Percentiles rank a stretch among this genome's conserved stretches.
These are phyloP conservation scores for Trichosporon asahii DNA, from an alignment of 1,284 basidiomycete genomes.

Conservation along the genomic window DNA sequence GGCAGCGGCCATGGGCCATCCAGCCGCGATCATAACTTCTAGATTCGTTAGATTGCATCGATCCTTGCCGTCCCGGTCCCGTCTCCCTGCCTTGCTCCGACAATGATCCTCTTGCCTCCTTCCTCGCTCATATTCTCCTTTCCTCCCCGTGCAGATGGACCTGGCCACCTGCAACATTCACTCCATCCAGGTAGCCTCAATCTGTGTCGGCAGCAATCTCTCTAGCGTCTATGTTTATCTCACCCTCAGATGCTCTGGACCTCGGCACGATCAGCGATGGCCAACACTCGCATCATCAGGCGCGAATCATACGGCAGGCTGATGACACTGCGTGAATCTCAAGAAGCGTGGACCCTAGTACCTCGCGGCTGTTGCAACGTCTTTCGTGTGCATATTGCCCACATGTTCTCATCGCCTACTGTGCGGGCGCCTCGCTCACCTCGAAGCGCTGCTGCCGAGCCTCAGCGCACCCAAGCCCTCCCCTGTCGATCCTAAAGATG, in stretches of 20 bases:
- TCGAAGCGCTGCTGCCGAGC: neutral
- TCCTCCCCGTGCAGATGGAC: neutral
- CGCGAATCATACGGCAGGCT: neutral
- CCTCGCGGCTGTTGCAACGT: neutral
- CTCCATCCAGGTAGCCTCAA: neutral
- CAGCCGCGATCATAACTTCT: slow-evolving; percentile 3
- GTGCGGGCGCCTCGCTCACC: neutral
- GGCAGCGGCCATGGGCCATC: neutral
- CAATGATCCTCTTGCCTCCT: neutral
- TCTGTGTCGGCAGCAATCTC: neutral
- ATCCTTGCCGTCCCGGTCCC: slow-evolving; percentile 6
- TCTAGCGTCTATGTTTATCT: neutral
- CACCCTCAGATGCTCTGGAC: neutral
- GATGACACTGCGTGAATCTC: neutral
- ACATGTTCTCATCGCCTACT: neutral
- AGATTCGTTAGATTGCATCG: slow-evolving; percentile 8
- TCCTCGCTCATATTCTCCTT: neutral
- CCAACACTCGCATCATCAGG: neutral
- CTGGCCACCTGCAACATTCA: neutral
- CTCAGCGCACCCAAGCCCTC: neutral
- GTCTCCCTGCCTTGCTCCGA: neutral
- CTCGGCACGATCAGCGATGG: neutral
- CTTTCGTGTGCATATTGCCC: neutral
- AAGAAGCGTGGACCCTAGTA: neutral
- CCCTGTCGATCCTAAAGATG: neutral